These are phyloP conservation scores for Boletus reticulatus DNA, from an alignment of 768 basidiomycete species.

Conservation along the genomic window DNA sequence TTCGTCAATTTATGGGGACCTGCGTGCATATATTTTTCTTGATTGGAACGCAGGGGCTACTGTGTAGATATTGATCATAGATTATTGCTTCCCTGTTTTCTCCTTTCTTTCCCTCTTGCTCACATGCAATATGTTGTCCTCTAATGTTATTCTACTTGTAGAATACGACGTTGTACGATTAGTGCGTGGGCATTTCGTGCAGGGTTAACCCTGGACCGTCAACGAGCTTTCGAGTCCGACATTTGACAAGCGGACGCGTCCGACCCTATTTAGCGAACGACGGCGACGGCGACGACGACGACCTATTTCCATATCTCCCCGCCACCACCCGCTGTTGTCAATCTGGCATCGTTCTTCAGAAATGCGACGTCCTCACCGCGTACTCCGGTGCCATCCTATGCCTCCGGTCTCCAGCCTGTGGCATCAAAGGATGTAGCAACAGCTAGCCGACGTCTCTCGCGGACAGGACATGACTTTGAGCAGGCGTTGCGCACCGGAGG, in stretches of 20 bases:
- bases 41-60: conserved; percentile 30
- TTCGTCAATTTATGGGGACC: conserved; percentile 15
- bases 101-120: conserved; percentile 4
- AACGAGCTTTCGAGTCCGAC: conserved; percentile 1
- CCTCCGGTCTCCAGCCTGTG: conserved; percentile 54
- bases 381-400: conserved; percentile 45
- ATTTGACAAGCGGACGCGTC: conserved; percentile 1
- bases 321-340: conserved; percentile 35
- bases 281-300: conserved; percentile 14
- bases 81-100: conserved; percentile 29
- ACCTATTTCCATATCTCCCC: not conserved
- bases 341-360: conserved; percentile 67
- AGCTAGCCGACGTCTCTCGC: conserved; percentile 56
- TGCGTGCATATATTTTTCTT: conserved; percentile 33
- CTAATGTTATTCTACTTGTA: conserved; percentile 34
- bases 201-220: conserved; percentile 13
- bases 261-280: conserved; percentile 3
- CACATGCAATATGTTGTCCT: conserved; percentile 29
- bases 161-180: conserved; percentile 26
- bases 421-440: conserved; percentile 47
- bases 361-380: conserved; percentile 46
- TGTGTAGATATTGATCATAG: conserved; percentile 30
- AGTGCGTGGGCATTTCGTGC: conserved; percentile 19
- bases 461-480: conserved; percentile 81
- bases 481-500: conserved; percentile 64